phyloP scores from a whole-genome alignment of 1,284 basidiomycete genomes.

The Cryptococcus sp. region DNA sequence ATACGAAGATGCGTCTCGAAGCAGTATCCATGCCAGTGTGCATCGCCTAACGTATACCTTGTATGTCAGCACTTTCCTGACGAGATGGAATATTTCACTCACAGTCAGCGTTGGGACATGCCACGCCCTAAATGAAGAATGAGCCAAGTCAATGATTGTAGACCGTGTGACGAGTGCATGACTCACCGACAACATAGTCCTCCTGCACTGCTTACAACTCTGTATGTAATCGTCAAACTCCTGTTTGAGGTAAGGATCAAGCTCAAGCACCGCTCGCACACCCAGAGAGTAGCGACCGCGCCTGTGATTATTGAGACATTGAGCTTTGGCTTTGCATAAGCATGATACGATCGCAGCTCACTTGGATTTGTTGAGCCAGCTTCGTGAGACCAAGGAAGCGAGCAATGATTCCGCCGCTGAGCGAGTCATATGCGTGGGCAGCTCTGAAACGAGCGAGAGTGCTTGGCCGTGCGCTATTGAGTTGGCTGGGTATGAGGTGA shows the following conservation, averaged over 20 bases:
- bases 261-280: conserved; percentile 42
- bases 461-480: conserved; percentile 43
- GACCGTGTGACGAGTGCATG: background rate
- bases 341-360: conserved; percentile 23
- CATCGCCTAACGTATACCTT: conserved; percentile 20
- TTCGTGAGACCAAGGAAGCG: conserved; percentile 37
- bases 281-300: conserved; percentile 45
- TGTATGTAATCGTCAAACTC: conserved; percentile 39
- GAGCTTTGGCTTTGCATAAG: background rate
- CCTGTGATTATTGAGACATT: no score
- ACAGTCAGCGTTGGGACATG: conserved; percentile 35
- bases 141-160: background rate
- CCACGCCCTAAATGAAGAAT: conserved; percentile 28
- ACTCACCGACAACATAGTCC: conserved; percentile 42
- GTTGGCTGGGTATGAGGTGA: conserved; percentile 46
- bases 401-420: conserved; percentile 37
- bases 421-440: conserved; percentile 27
- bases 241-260: conserved; percentile 42
- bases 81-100: background rate
- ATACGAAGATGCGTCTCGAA: conserved; percentile 23
- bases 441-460: conserved; percentile 15
- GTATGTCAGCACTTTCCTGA: background rate
- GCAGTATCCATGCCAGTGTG: conserved; percentile 45
- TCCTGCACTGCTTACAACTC: conserved; percentile 38
- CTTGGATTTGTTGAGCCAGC: conserved; percentile 47